Conservation (phyloP, 768 basidiomycete genomes). For the Heimioporus sp. region DNA sequence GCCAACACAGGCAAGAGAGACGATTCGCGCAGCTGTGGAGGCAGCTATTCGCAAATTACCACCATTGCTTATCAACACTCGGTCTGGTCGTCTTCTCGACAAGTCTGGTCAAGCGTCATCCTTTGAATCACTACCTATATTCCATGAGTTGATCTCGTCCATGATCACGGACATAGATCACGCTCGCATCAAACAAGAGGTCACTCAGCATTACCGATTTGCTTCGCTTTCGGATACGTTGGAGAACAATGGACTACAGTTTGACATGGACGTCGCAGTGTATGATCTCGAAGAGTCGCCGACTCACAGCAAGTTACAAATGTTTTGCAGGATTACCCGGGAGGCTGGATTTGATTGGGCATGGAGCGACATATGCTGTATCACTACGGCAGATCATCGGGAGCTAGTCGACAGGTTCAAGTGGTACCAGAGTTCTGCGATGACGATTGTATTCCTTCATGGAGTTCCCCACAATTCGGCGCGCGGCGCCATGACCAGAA, state of each 20-base stretch:
- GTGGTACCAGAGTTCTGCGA: constrained; percentile 3
- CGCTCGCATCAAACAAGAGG: background rate
- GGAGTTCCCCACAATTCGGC: background rate
- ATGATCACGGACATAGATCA: background rate
- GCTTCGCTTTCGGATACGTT: constrained; percentile 5
- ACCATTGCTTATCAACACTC: background rate
- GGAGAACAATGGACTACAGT: constrained; percentile 3
- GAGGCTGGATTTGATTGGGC: constrained; percentile 4
- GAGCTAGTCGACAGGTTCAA: constrained; percentile 5
- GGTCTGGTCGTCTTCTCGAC: background rate
- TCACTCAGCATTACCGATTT: background rate
- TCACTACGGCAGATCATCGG: constrained; percentile 1
- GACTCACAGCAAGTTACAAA: constrained; percentile 1
- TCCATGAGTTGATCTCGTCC: background rate
- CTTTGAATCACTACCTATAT: background rate
- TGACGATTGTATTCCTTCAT: constrained; percentile 3
- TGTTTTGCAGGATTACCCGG: constrained; percentile 4
- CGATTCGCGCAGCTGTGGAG: background rate
- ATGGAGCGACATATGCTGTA: constrained; percentile 10
- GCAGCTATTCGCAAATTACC: background rate
- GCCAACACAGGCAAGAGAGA: background rate
- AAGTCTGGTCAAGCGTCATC: background rate
- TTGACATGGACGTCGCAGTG: background rate
- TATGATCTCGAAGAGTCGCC: constrained; percentile 1
- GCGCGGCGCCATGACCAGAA: background rate